Base-by-base conservation (phyloP, 75 land plant genomes). In the Ceratopteris richardii region DNA sequence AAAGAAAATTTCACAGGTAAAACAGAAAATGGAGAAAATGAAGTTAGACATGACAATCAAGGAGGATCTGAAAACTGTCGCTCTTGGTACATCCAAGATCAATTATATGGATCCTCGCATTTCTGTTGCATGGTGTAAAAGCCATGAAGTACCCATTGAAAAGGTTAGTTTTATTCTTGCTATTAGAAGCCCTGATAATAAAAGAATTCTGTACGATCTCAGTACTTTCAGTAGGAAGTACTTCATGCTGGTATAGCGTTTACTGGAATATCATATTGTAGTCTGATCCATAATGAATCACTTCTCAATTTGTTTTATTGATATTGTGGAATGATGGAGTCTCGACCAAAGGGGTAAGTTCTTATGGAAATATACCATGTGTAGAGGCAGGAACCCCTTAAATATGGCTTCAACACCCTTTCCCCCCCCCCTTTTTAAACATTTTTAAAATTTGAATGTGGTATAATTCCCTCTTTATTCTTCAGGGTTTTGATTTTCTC, bases 71-170 rank as follows among this genome's bases (percentile, higher is more conserved):
- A 95, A 95, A 61, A 84, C 87, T 29, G 96, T 95, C 14, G 99
- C 99, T 9, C 63, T 95, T 55, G 99, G 99, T 46, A 95, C 99
- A 30, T 95, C 99, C 41, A 95, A 90, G 70, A 83, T 95, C 66
- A 95, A 95, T 61, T 95, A 95, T 63, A 81, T 86, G 79, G 99
- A 95, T 66, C 99, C 99, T 41, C 76, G 99, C 46, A 95, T 95
- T 26, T 64, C 99, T 30, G 99, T 95, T 53, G 99, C 99, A 43
- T 95, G 99, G 99, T 95, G 99, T 77, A 95, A 95, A 62, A 79
- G 88, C 7, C 82, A 90, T 58, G 99, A 95, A 65, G 95, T 95
- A 51, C 96, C 99, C 4, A 95, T 95, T 74, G 99, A 95, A 72
- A 95, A 95, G 91, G 91, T 95, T 46, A 30, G n/a, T n/a, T 47